These are phyloP conservation scores for Suillus bovinus DNA, from an alignment of 768 basidiomycete species.

Conservation along the genomic window DNA sequence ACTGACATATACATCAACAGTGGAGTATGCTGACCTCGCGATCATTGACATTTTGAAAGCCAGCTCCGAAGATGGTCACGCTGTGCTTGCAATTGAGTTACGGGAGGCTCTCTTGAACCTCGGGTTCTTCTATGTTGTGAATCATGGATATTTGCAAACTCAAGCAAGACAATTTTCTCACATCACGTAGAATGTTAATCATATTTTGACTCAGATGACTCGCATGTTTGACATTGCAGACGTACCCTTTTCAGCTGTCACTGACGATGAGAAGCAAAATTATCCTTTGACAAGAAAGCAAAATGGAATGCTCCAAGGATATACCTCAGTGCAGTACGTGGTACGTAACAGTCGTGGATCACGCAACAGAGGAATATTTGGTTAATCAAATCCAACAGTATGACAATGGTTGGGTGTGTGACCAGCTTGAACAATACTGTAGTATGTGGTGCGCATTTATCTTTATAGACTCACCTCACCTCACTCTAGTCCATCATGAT, in stretches of 20 bases:
- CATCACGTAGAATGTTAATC: neutral
- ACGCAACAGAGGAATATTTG: neutral
- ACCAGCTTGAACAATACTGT: conserved; percentile 65
- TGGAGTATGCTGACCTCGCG: conserved; percentile 52
- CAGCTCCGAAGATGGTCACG: conserved; percentile 37
- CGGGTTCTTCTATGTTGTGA: conserved; percentile 44
- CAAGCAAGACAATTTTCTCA: conserved; percentile 24
- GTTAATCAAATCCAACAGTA: conserved; percentile 38
- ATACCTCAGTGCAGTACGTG: conserved; percentile 51
- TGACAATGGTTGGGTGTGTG: conserved; percentile 58
- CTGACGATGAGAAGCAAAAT: conserved; percentile 41
- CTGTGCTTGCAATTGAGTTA: conserved; percentile 39
- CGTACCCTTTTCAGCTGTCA: conserved; percentile 42
- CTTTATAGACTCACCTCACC: neutral
- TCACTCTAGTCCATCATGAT: conserved; percentile 48
- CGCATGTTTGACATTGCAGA: conserved; percentile 53
- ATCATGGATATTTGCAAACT: conserved; percentile 38
- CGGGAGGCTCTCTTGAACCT: conserved; percentile 45
- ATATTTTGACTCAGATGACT: conserved; percentile 33
- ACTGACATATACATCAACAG: conserved; percentile 28
- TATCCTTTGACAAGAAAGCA: conserved; percentile 43
- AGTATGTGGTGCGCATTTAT: conserved; percentile 35
- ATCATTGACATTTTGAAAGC: conserved; percentile 51
- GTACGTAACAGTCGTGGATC: conserved; percentile 25
- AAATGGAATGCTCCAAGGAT: conserved; percentile 50